Percentiles rank a stretch among this genome's conserved stretches.
phyloP scores from a whole-genome alignment of 805 yeast genomes.

The Spathaspora girioi region DNA sequence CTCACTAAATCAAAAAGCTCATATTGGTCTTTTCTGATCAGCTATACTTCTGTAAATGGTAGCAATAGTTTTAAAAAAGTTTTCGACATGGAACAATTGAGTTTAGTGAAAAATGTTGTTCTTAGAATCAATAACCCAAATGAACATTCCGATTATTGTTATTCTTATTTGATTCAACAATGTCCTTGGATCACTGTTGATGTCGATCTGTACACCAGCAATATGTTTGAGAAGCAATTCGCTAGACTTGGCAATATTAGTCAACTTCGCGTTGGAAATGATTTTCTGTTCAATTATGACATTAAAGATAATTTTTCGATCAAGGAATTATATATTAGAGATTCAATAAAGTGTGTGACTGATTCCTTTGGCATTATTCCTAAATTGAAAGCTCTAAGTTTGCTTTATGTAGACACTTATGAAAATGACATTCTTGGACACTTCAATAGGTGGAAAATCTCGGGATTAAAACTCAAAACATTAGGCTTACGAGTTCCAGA shows the following conservation, averaged over 20 bases:
- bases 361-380: background rate
- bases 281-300: background rate
- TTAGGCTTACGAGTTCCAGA: background rate
- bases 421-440: background rate
- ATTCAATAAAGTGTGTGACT: background rate
- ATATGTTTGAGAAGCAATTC: background rate
- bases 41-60: background rate
- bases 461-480: background rate
- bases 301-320: background rate
- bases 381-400: background rate
- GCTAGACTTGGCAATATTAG: background rate
- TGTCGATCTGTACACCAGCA: background rate
- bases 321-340: background rate
- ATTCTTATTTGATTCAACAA: background rate
- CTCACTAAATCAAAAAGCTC: background rate
- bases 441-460: background rate
- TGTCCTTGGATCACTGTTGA: background rate
- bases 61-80: background rate
- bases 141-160: background rate
- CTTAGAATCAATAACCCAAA: background rate
- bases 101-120: background rate
- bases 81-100: background rate
- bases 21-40: background rate
- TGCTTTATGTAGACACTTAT: background rate
- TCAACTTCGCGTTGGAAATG: background rate